Conservation (phyloP, 2,329 filamentous ascomycete genomes). For the Podosphaera leucotricha region DNA sequence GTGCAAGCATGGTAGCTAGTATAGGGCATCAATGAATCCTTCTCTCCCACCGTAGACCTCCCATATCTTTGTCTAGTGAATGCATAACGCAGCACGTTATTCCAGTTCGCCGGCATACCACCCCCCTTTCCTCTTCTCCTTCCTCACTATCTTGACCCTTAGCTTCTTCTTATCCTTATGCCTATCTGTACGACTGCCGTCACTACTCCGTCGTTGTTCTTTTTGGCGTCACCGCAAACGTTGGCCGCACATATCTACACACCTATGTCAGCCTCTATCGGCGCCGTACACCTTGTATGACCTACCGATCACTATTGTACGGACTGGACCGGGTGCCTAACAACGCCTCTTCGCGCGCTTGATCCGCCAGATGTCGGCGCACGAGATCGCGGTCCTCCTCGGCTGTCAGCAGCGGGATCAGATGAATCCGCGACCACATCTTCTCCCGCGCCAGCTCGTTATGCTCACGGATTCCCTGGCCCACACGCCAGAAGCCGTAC, state of each 20-base stretch:
- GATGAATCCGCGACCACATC: slow-evolving; percentile 91
- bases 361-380: slow-evolving; percentile 62
- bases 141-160: too few relatives aligned
- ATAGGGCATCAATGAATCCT: not conserved
- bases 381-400: slow-evolving; percentile 94
- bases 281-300: not conserved
- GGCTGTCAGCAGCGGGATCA: slow-evolving; percentile 81
- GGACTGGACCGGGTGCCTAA: slow-evolving; percentile 63
- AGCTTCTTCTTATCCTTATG: too few relatives aligned
- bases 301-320: slow-evolving; percentile 75
- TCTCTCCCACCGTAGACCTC: too few relatives aligned
- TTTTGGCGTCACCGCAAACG: slow-evolving; percentile 47
- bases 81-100: not conserved
- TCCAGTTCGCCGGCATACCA: not conserved
- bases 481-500: slow-evolving; percentile 76
- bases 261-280: slow-evolving; percentile 3
- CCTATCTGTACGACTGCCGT: too few relatives aligned
- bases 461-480: slow-evolving; percentile 65
- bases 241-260: slow-evolving; percentile 55
- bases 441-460: slow-evolving; percentile 92
- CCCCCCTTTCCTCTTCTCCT: not conserved
- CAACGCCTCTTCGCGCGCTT: slow-evolving; percentile 74
- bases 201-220: slow-evolving; percentile 9
- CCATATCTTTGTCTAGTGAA: too few relatives aligned
- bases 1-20: not conserved